Evolutionary conservation across 805 yeast genomes (phyloP), one percentile per base, ranked within the genome.

Genomic region (Clavispora phyllophila): DNA sequence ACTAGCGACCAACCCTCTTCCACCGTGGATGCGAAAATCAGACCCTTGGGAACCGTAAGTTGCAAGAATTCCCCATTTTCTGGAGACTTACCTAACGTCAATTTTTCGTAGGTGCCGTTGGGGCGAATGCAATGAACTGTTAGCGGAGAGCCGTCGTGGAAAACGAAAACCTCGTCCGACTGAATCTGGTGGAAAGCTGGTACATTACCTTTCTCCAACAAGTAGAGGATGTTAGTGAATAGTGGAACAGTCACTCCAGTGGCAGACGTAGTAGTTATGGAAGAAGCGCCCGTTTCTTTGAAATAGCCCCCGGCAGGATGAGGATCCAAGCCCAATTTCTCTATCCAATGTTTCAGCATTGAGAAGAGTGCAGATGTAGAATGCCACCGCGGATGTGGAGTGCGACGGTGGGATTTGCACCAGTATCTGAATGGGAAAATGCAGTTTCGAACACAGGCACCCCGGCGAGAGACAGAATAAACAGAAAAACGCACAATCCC

Each of bases 231-330:
- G 45, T 51, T 57, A 23, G 61, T 54, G 40, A 43, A 55, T 15
- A 55, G 39, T 6, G 57, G 54, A 9, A 54, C 57, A 8, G 54
- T 47, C 22, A 52, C 46, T 1, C 61, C 61, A 9, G 50, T 48
- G 39, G 48, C 45, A 9, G 60, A 55, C 6, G 38, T 49, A 22
- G 48, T 43, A 2, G 37, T 44, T 15, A 40, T 46, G 0, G 41
- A 31, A 1, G 54, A 45, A 12, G 47, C 38, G 10, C 46, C 46
- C 6, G 53, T 54, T 37, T 54, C 51, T 9, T 43, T 39, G 38
- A 28, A 57, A 40, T 47, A 57, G 3, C 60, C 59, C 1, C 61
- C 61, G 41, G 55, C 61, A 1, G 60, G 61, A 31, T 57, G 61
- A 3, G 43, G 25, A 15, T 37, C 19, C 9, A 37, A 26, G 9